Evolutionary conservation across 2,329 filamentous ascomycete genomes (phyloP).

Genomic region (Nakataea oryzae): DNA sequence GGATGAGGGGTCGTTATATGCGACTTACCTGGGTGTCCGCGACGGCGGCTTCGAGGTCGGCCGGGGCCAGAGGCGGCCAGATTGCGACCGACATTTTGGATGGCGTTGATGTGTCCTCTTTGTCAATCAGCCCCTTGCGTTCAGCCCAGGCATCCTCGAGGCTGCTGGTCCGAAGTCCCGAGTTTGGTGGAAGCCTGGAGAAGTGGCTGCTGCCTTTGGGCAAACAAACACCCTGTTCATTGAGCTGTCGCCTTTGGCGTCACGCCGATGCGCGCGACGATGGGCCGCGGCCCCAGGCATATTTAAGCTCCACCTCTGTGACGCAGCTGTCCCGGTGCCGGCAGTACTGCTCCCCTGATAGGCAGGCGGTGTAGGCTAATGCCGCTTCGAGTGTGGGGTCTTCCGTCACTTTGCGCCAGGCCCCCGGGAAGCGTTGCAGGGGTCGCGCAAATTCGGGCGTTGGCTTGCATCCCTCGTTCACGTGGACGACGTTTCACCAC

Average conservation of each 20-base stretch:
- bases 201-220: not conserved
- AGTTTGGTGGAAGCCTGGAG: constrained; percentile 9
- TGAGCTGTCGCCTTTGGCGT: not conserved
- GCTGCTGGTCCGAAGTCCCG: constrained; percentile 13
- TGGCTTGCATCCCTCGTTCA: too few species aligned
- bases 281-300: too few species aligned
- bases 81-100: constrained; percentile 44
- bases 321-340: not conserved
- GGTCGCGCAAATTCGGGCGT: too few species aligned
- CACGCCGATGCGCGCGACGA: not conserved
- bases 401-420: not conserved
- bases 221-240: not conserved
- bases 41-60: constrained; percentile 37
- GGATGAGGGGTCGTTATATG: not conserved
- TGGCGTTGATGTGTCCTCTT: not conserved
- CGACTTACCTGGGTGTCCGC: constrained; percentile 38
- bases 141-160: not conserved
- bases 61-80: constrained; percentile 43
- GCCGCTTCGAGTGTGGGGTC: not conserved
- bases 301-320: not conserved
- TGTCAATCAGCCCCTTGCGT: not conserved
- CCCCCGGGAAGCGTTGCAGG: too few species aligned
- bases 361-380: not conserved
- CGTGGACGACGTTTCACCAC: not conserved
- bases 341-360: not conserved